Conservation (phyloP, 2,329 filamentous ascomycete species). For the Clonostachys solani region DNA sequence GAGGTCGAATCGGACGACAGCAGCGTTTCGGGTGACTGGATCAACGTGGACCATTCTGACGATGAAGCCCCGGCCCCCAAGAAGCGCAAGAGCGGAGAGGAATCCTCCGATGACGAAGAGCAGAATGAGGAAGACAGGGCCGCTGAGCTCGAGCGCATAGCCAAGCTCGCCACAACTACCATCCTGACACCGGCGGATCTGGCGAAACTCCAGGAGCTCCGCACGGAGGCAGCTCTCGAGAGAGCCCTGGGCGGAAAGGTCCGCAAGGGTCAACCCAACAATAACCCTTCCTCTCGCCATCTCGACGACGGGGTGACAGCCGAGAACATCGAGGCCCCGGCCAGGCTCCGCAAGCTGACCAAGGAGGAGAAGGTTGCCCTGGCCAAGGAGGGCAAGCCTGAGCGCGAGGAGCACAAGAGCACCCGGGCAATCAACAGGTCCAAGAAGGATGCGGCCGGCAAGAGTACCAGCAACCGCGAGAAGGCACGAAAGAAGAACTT, state of each 20-base stretch:
- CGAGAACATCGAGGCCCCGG: slow-evolving; percentile 84
- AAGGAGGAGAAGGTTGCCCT: slow-evolving; percentile 86
- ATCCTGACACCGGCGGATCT: slow-evolving; percentile 95
- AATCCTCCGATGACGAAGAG: slow-evolving; percentile 19
- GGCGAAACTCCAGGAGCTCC: slow-evolving; percentile 88
- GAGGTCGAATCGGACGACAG: slow-evolving; percentile 57
- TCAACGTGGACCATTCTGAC: slow-evolving; percentile 81
- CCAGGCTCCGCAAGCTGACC: slow-evolving; percentile 75
- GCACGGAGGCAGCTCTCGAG: slow-evolving; percentile 66
- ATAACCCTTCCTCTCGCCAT: slow-evolving; percentile 52
- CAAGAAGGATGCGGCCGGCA: slow-evolving; percentile 84
- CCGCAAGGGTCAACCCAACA: slow-evolving; percentile 37
- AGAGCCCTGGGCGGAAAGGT: slow-evolving; percentile 49
- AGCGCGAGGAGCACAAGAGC: slow-evolving; percentile 76
- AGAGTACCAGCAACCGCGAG: slow-evolving; percentile 96
- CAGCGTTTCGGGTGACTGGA: slow-evolving; percentile 82
- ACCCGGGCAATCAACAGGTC: slow-evolving; percentile 80
- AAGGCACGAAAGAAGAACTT: slow-evolving; percentile 98
- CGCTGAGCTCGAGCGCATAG: slow-evolving; percentile 46
- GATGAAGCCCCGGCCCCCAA: slow-evolving; percentile 64
- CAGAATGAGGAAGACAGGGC: slow-evolving; percentile 38
- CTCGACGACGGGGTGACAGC: slow-evolving; percentile 87
- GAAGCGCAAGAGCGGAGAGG: slow-evolving; percentile 28
- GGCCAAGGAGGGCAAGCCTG: slow-evolving; percentile 77
- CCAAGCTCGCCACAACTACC: slow-evolving; percentile 82